Conservation (phyloP, 1,284 basidiomycete species). For the Moesziomyces sp. region DNA sequence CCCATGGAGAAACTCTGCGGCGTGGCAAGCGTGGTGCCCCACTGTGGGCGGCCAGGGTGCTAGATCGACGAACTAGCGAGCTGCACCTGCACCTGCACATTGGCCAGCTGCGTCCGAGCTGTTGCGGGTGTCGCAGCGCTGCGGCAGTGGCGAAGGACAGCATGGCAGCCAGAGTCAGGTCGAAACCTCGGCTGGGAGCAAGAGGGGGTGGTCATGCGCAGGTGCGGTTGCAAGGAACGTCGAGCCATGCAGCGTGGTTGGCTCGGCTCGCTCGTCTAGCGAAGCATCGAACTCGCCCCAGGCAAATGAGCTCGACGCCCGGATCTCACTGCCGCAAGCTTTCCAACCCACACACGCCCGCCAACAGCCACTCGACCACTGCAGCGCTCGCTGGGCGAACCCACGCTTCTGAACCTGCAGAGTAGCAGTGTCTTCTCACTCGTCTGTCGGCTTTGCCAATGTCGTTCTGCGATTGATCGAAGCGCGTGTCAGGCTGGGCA, state of each 20-base stretch:
- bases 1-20: slow-evolving; percentile 3
- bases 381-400: background rate
- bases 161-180: background rate
- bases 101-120: background rate
- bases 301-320: background rate
- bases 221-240: slow-evolving; percentile 15
- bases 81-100: background rate
- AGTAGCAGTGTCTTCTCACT: no score
- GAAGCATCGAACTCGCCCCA: background rate
- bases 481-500: no score
- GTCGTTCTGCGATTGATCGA: background rate
- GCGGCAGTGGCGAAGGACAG: background rate
- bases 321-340: background rate
- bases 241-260: slow-evolving; percentile 10
- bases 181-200: slow-evolving; percentile 8
- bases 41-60: background rate
- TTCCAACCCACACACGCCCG: no score
- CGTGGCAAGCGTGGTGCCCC: slow-evolving; percentile 1
- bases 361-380: background rate
- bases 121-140: background rate
- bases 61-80: background rate
- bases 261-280: slow-evolving; percentile 14
- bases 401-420: no score
- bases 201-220: slow-evolving; percentile 3
- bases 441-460: slow-evolving; percentile 3